These are phyloP conservation scores for Podospora fimiseda DNA, from an alignment of 495 filamentous ascomycete genomes.

Conservation along the genomic window DNA sequence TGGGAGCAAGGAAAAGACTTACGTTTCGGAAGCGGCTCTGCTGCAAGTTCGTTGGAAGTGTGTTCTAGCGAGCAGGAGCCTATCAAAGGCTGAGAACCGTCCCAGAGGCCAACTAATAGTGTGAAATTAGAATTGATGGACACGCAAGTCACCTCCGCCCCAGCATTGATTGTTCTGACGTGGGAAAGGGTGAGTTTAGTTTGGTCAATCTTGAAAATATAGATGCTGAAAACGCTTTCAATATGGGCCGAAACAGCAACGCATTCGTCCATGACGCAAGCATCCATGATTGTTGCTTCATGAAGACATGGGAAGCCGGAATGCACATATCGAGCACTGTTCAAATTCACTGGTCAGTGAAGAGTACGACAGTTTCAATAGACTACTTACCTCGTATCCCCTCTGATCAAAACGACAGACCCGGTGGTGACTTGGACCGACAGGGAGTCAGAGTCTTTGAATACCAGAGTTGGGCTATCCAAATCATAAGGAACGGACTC, in stretches of 20 bases:
- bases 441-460: slow-evolving; percentile 25
- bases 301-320: slow-evolving; percentile 18
- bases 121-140: slow-evolving; percentile 18
- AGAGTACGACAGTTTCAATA: slow-evolving; percentile 5
- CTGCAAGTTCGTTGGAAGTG: neutral
- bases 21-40: slow-evolving; percentile 12
- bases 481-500: slow-evolving; percentile 43
- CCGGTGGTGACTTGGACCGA: slow-evolving; percentile 54
- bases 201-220: slow-evolving; percentile 23
- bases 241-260: slow-evolving; percentile 33
- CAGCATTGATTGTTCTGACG: slow-evolving; percentile 19
- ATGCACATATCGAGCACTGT: slow-evolving; percentile 24
- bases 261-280: slow-evolving; percentile 21
- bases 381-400: slow-evolving; percentile 9
- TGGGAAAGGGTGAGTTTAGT: slow-evolving; percentile 14
- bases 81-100: slow-evolving; percentile 20
- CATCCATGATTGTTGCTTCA: slow-evolving; percentile 26
- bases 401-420: slow-evolving; percentile 33
- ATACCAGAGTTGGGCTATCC: slow-evolving; percentile 51
- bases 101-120: slow-evolving; percentile 29
- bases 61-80: slow-evolving; percentile 18
- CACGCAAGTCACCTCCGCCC: slow-evolving; percentile 39
- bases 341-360: neutral
- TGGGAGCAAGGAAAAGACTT: slow-evolving; percentile 1
- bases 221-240: slow-evolving; percentile 25